Conservation (phyloP, 164 flowering plant genomes). For the Echeveria elegans region DNA sequence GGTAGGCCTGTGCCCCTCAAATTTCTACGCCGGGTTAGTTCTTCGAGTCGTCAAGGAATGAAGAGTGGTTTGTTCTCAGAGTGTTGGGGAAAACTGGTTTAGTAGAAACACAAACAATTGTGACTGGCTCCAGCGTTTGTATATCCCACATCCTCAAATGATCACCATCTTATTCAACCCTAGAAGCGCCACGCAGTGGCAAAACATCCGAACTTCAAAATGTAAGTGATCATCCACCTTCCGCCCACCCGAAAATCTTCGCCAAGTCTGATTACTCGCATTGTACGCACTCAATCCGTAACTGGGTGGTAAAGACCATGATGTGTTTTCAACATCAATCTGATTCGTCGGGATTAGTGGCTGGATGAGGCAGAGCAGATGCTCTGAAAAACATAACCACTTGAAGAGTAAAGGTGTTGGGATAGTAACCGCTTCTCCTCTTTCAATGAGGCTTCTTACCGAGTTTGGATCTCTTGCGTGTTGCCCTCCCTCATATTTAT, state of each 20-base stretch:
- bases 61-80: too few relatives aligned
- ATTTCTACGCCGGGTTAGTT: too few relatives aligned
- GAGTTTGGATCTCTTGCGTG: too few relatives aligned
- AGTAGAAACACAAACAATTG: constrained; percentile 49
- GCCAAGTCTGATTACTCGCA: constrained; percentile 35
- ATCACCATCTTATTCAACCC: constrained; percentile 47
- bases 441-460: too few relatives aligned
- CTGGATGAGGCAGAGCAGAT: constrained; percentile 40
- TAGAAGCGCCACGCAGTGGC: constrained; percentile 32
- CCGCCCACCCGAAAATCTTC: constrained; percentile 34
- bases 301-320: constrained; percentile 19
- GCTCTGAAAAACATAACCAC: constrained; percentile 33
- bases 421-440: too few relatives aligned
- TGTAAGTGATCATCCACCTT: constrained; percentile 31
- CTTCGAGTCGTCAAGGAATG: too few relatives aligned
- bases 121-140: constrained; percentile 44
- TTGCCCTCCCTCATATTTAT: too few relatives aligned
- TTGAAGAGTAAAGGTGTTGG: too few relatives aligned
- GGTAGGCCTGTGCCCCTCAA: too few relatives aligned
- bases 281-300: constrained; percentile 52
- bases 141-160: constrained; percentile 86
- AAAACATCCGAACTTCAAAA: constrained; percentile 57
- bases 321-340: neutral
- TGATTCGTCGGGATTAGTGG: constrained; percentile 14
- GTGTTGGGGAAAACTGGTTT: too few relatives aligned